Percentiles rank a stretch among this genome's conserved stretches.
Evolutionary conservation across 148 eudicot species (phyloP).

Genomic region (Vaccinium macrocarpon): DNA sequence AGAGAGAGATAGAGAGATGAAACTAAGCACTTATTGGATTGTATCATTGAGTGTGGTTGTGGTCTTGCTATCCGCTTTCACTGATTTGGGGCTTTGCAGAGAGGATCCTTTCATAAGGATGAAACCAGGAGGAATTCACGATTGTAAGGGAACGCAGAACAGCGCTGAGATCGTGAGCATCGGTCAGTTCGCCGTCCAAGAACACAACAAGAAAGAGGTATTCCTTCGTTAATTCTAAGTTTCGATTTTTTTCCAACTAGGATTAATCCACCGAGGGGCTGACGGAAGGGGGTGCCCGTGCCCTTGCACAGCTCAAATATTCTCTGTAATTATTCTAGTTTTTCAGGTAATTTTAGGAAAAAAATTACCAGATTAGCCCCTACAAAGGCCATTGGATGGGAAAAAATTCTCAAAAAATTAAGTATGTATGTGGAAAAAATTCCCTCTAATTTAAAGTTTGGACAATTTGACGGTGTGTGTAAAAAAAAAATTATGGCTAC

Average conservation of each 20-base stretch:
- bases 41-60: constrained; percentile 6
- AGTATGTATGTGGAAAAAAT: too few species aligned
- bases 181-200: constrained; percentile 54
- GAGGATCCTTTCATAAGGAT: constrained; percentile 32
- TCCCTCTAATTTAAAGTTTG: too few species aligned
- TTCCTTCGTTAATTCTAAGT: not conserved
- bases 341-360: too few species aligned
- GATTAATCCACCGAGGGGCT: not conserved
- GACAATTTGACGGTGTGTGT: too few species aligned
- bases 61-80: constrained; percentile 17
- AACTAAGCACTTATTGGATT: not conserved
- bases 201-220: constrained; percentile 56
- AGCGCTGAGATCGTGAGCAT: constrained; percentile 40
- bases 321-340: too few species aligned
- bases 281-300: too few species aligned
- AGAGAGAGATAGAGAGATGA: constrained; percentile 5
- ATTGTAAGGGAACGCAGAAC: constrained; percentile 15
- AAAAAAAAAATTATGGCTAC: too few species aligned
- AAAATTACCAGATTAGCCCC: too few species aligned
- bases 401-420: too few species aligned
- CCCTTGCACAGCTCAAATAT: too few species aligned
- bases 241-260: not conserved
- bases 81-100: constrained; percentile 38
- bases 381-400: too few species aligned
- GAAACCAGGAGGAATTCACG: constrained; percentile 34